Evolutionary conservation across 129 eudicot species (phyloP), one percentile per base, ranked within the genome.

Genomic region (Kitagawia praeruptora): DNA sequence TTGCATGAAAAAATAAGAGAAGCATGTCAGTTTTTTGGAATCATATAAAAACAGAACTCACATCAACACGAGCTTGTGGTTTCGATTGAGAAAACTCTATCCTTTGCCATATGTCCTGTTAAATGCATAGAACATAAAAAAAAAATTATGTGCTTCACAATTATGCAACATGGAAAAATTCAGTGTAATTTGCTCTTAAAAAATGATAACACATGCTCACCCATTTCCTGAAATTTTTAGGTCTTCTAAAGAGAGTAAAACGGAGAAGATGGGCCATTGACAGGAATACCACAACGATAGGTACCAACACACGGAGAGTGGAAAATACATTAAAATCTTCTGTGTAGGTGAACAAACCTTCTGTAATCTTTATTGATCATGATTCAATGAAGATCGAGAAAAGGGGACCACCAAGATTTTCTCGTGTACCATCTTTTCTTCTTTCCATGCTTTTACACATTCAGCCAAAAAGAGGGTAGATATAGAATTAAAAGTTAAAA

Each of bases 101-200:
- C 67, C 96, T 97, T 92, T 94, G 98, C 97, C 97, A 94, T 83
- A 94, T 85, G 86, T 94, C 97, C 98, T 94, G 90, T 83, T 89
- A 64, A 77, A 78, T 58, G 67, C 47, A 45, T 21, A 82, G 38
- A 79, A 38, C 41, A 75, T 40, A 61, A 23, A 73, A 42, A 47
- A 23, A 23, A 56, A 69, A 39, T 38, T 4, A 56, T 37, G 46
- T 21, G 53, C 39, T 72, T 31, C 39, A n/a, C 31, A 23, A 42
- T 2, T 73, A 41, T 42, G 23, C 69, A 58, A 72, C 79, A n/a
- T 11, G n/a, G 45, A 64, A 78, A 37, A 8, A n/a, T 44, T 42
- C 61, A 61, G 28, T 38, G 70, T 63, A 28, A 0, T 4, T 53
- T 38, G 9, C 34, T 63, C 3, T 54, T 15, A 16, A 51, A 77